phyloP scores from a whole-genome alignment of 1,284 basidiomycete genomes.

The Sporisorium scitamineum region DNA sequence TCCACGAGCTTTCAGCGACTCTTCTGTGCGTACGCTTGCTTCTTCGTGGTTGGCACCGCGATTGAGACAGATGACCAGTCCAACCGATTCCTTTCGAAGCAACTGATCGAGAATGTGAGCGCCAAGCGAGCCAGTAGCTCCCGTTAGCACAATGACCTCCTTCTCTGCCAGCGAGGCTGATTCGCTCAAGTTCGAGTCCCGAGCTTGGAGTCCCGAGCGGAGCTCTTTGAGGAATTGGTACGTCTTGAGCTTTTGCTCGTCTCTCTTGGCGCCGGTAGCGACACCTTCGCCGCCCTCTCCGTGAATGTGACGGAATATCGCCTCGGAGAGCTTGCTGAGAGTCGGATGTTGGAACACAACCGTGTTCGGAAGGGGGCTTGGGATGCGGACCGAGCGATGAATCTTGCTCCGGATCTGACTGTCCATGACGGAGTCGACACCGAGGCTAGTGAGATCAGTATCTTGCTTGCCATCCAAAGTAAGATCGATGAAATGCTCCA shows the following conservation, averaged over 20 bases:
- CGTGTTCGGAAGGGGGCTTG: constrained; percentile 55
- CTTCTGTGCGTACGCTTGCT: constrained; percentile 29
- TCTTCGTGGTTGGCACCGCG: constrained; percentile 30
- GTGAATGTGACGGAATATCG: constrained; percentile 25
- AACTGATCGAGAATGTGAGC: constrained; percentile 51
- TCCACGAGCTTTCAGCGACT: constrained; percentile 29
- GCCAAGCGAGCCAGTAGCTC: constrained; percentile 55
- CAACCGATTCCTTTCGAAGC: constrained; percentile 15
- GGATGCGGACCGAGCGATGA: constrained; percentile 29
- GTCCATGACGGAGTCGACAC: constrained; percentile 75
- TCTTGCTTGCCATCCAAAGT: constrained; percentile 59
- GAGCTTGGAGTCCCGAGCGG: constrained; percentile 19
- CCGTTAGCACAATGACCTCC: constrained; percentile 46
- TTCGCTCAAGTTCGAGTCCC: constrained; percentile 4
- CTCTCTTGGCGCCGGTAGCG: constrained; percentile 15
- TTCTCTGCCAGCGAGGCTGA: background rate
- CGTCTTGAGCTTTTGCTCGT: constrained; percentile 61
- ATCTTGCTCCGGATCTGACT: constrained; percentile 72
- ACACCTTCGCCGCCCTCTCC: background rate
- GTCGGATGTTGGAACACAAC: constrained; percentile 73
- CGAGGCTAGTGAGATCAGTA: constrained; percentile 70
- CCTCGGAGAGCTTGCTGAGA: constrained; percentile 67
- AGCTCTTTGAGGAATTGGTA: constrained; percentile 16
- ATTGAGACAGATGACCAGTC: constrained; percentile 44
- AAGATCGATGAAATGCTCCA: constrained; percentile 58